phyloP scores from a whole-genome alignment of 208 protist species.

The Novymonas esmeraldas region DNA sequence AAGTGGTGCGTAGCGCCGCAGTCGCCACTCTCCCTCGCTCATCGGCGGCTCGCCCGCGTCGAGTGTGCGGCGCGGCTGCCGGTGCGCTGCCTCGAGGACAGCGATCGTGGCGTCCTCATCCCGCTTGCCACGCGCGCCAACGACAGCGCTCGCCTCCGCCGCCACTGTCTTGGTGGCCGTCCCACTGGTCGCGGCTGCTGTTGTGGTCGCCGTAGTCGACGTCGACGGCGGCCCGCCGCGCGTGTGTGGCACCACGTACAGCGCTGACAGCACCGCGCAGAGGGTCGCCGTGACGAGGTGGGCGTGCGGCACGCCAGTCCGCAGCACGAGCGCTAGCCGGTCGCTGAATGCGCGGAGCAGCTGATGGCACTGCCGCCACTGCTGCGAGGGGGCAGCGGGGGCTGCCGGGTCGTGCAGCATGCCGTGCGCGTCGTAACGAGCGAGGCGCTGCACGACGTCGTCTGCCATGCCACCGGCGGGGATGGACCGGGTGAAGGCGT shows the following conservation, averaged over 20 bases:
- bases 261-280: conserved; percentile 44
- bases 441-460: conserved; percentile 6
- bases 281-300: conserved; percentile 56
- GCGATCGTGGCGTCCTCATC: conserved; percentile 27
- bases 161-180: background rate
- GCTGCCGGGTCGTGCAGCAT: conserved; percentile 3
- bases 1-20: conserved; percentile 60
- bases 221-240: conserved; percentile 6
- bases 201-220: background rate
- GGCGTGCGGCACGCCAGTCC: conserved; percentile 45
- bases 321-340: conserved; percentile 45
- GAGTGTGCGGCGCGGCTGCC: conserved; percentile 6
- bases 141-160: background rate
- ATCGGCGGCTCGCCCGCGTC: conserved; percentile 4
- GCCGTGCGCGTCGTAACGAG: conserved; percentile 15
- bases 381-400: background rate
- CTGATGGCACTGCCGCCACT: conserved; percentile 8
- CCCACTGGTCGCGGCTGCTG: conserved; percentile 5
- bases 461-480: conserved; percentile 12
- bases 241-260: conserved; percentile 51
- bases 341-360: conserved; percentile 36
- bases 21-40: conserved; percentile 53
- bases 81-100: conserved; percentile 16
- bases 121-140: conserved; percentile 6
- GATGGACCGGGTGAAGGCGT: conserved; percentile 10